Evolutionary conservation across 352 stramenopile species (phyloP), one percentile per base, ranked within the genome.

Genomic region (Pythium brassicae): DNA sequence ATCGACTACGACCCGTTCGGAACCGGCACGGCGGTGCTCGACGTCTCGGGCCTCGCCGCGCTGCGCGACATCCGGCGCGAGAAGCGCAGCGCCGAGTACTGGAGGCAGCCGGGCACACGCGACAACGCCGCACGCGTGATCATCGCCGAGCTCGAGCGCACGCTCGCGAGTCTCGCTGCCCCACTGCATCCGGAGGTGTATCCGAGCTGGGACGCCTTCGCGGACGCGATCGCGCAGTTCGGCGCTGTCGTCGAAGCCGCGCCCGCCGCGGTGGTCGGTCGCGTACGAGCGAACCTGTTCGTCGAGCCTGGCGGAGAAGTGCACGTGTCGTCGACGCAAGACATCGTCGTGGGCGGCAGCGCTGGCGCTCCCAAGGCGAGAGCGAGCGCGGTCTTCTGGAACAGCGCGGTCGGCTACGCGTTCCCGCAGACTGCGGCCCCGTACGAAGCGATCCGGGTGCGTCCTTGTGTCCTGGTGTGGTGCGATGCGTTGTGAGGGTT

Each of bases 401-500:
- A 62, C 19, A 76, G 76, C 53, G 65, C 71, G 15, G 53, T 91
- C 15, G 81, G 75, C 11, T 89, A 72, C 50, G 70, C 85, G 17
- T 94, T 93, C 59, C 89, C 89, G 11, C 87, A 96, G 65, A 83
- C 71, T 5, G 59, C 72, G 29, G 78, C 89, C n/a, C 85, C 86
- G 4, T 71, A 86, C 44, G 72, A 87, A 52, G 86, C 87, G 2
- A 61, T 97, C 29, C 66, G 76, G 23, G 83, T 66, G 59, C 50
- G 44, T 53, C 17, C 17, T 20, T 17, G 45, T 29, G 3, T n/a
- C 23, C 26, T 23, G 20, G 19, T 34, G 10, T 57, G 29, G 22
- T 49, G 14, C 12, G 46, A 37, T 37, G 32, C 32, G 32, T 11
- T n/a, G 17, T 29, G 15, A 55, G 37, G 53, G 23, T 34, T 37